These are phyloP conservation scores for Trichoderma aggressivum DNA, from an alignment of 2,329 filamentous ascomycete genomes.

Conservation along the genomic window DNA sequence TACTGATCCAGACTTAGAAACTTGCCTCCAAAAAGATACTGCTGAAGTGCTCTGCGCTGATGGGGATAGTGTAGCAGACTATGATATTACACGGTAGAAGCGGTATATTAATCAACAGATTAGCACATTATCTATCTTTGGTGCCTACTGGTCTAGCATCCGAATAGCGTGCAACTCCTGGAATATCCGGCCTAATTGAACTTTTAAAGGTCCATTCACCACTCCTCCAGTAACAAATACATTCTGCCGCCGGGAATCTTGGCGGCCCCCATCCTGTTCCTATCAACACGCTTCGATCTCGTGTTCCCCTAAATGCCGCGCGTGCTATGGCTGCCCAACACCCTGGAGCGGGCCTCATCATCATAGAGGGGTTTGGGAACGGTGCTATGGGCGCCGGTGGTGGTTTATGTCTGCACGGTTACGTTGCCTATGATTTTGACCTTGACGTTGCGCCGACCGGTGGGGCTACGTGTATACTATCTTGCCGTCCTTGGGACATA, in stretches of 20 bases:
- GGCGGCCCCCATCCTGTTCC: not conserved
- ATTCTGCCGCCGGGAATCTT: not conserved
- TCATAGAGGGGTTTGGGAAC: not conserved
- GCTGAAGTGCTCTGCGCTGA: not conserved
- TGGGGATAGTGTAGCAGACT: not conserved
- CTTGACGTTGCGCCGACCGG: not conserved
- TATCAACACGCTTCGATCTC: not conserved
- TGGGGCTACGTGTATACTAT: not conserved
- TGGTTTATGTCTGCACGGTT: not conserved
- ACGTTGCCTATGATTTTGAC: not conserved
- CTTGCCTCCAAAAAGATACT: not conserved
- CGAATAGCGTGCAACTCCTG: not conserved
- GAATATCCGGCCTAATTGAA: not conserved
- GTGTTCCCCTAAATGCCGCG: not conserved
- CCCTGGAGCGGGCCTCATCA: not conserved
- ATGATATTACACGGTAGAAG: not conserved
- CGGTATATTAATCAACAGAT: not conserved
- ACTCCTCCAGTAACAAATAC: not conserved
- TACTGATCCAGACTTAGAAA: not conserved
- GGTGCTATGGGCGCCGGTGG: not conserved
- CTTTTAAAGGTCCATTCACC: not conserved
- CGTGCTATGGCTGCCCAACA: not conserved
- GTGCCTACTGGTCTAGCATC: not conserved
- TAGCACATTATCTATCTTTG: not conserved
- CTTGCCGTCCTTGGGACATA: not conserved